Base-by-base conservation (phyloP, 495 filamentous ascomycete species). In the Trichoderma reesei region DNA sequence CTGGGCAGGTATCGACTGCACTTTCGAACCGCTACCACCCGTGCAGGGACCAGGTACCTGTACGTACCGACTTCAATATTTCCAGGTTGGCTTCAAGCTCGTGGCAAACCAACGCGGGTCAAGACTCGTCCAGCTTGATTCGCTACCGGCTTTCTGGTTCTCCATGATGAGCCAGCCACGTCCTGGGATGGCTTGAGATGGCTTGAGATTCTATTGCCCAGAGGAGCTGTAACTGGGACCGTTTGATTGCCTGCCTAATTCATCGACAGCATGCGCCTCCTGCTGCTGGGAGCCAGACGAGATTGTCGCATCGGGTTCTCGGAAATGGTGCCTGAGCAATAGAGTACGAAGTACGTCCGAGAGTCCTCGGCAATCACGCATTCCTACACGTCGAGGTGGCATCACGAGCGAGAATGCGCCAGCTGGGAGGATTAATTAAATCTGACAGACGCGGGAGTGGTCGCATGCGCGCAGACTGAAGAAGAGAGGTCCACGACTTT, bases 401-500 rank as follows among this genome's bases (percentile, higher is more conserved):
- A 48, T 48, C 44, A n/a, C 18, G 44, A 48, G 44, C 44, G 44
- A 48, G 18, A 48, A 48, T 8, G 9, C 16, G n/a, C 44, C 44
- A 16, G 44, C 44, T 48, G n/a, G 20, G 44, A 48, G 44, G 20
- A 18, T 48, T 48, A 0, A 48, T 26, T 20, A 48, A 48, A 48
- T 48, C 44, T 48, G 44, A 48, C 44, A 26, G n/a, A 48, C 44
- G 44, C 44, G 44, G 44, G 44, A 48, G 44, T 48, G 44, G 44
- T 48, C 44, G 44, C 44, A 48, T 48, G 44, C 18, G 42, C 42
- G 13, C 14, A 18, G 13, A 18, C 18, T 48, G n/a, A 0, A 7
- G 20, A 6, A 18, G 16, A n/a, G 16, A 0, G 5, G 16, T 48
- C 44, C 9, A 20, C 20, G 16, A 48, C 44, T 26, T 48, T 48